A percentile compares a stretch with the other conserved stretches of the same genome.
Evolutionary conservation across 1,284 basidiomycete species (phyloP).

Genomic region (Anthracocystis panici-leucophaei): DNA sequence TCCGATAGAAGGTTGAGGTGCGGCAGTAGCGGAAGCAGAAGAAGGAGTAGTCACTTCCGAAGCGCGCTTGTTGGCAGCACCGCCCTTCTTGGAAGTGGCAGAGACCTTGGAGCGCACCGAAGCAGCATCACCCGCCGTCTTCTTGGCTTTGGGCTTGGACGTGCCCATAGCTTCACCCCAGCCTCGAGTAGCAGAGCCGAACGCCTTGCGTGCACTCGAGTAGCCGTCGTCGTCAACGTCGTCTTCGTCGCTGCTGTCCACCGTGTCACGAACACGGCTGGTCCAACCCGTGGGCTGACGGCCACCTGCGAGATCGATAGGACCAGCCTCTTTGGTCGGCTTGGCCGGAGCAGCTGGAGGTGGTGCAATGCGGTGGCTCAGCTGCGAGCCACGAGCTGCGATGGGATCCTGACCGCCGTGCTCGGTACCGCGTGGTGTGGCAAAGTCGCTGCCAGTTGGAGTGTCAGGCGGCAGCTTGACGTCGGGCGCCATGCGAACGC

Average conservation of each 20-base stretch:
- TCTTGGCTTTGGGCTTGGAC: constrained; percentile 36
- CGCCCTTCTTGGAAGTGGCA: constrained; percentile 24
- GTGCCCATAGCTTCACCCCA: constrained; percentile 61
- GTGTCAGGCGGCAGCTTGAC: constrained; percentile 63
- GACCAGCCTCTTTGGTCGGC: constrained; percentile 44
- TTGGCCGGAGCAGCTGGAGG: constrained; percentile 49
- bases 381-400: constrained; percentile 33
- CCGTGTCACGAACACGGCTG: constrained; percentile 55
- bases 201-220: constrained; percentile 59
- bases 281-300: constrained; percentile 59
- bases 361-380: constrained; percentile 55
- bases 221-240: constrained; percentile 54
- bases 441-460: constrained; percentile 30
- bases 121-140: constrained; percentile 32
- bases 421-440: constrained; percentile 42
- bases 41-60: background rate
- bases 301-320: constrained; percentile 38
- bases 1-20: constrained; percentile 27
- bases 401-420: constrained; percentile 45
- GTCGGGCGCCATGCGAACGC: constrained; percentile 66
- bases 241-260: constrained; percentile 62
- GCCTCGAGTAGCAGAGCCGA: constrained; percentile 58
- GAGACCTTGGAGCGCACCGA: constrained; percentile 40
- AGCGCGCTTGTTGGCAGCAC: constrained; percentile 18
- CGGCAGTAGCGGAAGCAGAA: constrained; percentile 3